Conservation (phyloP, 2,329 filamentous ascomycete species). For the Exophiala aquamarina region DNA sequence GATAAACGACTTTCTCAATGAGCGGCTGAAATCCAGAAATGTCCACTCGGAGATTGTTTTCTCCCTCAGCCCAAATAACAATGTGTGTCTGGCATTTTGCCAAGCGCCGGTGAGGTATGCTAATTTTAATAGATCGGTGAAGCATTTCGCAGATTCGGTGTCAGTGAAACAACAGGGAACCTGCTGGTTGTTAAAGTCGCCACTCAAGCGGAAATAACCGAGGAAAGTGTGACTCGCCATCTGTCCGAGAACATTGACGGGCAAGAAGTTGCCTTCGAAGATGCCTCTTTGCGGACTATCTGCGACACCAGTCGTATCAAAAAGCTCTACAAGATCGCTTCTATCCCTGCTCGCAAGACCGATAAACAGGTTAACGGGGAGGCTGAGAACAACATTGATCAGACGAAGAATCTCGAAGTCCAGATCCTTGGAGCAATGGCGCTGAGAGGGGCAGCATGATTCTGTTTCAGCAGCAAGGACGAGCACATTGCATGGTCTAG, state of each 20-base stretch:
- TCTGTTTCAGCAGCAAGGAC: too few relatives aligned
- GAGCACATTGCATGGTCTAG: too few relatives aligned
- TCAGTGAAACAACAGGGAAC: constrained; percentile 67
- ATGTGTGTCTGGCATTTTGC: constrained; percentile 52
- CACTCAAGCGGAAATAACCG: constrained; percentile 47
- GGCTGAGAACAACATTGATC: constrained; percentile 23
- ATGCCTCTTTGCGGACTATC: constrained; percentile 59
- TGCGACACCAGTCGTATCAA: constrained; percentile 69
- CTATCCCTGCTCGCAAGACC: constrained; percentile 22
- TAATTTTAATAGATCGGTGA: constrained; percentile 70
- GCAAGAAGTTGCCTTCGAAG: constrained; percentile 57
- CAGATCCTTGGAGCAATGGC: constrained; percentile 77
- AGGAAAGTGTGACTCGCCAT: constrained; percentile 58
- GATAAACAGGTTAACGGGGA: constrained; percentile 23
- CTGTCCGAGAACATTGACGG: constrained; percentile 64
- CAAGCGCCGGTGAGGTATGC: constrained; percentile 1
- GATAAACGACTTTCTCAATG: constrained; percentile 63
- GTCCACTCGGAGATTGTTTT: constrained; percentile 88
- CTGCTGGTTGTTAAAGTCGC: constrained; percentile 82
- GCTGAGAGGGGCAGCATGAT: constrained; percentile 59
- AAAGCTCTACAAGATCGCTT: constrained; percentile 83
- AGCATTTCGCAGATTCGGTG: constrained; percentile 84
- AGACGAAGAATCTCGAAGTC: constrained; percentile 62
- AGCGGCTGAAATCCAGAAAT: constrained; percentile 73
- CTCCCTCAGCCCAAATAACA: constrained; percentile 76